These are phyloP conservation scores for Penicillium hordei DNA, from an alignment of 2,329 filamentous ascomycete genomes.

Conservation along the genomic window DNA sequence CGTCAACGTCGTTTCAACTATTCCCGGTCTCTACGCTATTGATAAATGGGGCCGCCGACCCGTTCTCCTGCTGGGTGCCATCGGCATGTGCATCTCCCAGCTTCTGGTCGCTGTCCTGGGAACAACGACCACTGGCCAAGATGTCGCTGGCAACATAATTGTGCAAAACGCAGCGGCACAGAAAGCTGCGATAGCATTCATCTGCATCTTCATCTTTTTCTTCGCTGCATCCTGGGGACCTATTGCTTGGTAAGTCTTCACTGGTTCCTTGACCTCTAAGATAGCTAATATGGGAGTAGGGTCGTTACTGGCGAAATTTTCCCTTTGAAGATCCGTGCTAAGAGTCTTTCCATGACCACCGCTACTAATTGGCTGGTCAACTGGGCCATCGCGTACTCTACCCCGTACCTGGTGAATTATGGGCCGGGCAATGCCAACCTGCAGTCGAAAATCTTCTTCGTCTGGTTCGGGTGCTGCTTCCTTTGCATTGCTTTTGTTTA, in stretches of 20 bases:
- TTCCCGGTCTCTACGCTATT: conserved; percentile 50
- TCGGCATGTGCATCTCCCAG: conserved; percentile 49
- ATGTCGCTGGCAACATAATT: not conserved
- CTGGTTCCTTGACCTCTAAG: not conserved
- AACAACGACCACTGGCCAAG: conserved; percentile 32
- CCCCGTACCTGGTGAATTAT: conserved; percentile 63
- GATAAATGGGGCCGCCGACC: conserved; percentile 52
- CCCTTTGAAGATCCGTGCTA: conserved; percentile 11
- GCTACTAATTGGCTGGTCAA: conserved; percentile 46
- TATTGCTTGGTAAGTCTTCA: conserved; percentile 16
- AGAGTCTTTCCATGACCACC: conserved; percentile 11
- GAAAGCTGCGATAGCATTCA: conserved; percentile 41
- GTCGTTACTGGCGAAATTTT: conserved; percentile 49
- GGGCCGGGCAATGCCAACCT: conserved; percentile 62
- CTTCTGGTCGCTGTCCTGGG: conserved; percentile 52
- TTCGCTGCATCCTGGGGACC: conserved; percentile 45
- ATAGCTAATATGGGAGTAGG: conserved; percentile 12
- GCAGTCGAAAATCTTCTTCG: conserved; percentile 71
- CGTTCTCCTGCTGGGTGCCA: conserved; percentile 48
- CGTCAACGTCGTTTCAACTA: conserved; percentile 51
- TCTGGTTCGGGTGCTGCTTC: conserved; percentile 75
- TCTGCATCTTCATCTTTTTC: conserved; percentile 47
- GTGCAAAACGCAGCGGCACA: not conserved
- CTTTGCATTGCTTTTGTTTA: conserved; percentile 56
- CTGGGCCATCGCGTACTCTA: conserved; percentile 69